A percentile compares a stretch with the other conserved stretches of the same genome.
Conservation (phyloP, 345 rosid species). For the Reutealis trisperma region DNA sequence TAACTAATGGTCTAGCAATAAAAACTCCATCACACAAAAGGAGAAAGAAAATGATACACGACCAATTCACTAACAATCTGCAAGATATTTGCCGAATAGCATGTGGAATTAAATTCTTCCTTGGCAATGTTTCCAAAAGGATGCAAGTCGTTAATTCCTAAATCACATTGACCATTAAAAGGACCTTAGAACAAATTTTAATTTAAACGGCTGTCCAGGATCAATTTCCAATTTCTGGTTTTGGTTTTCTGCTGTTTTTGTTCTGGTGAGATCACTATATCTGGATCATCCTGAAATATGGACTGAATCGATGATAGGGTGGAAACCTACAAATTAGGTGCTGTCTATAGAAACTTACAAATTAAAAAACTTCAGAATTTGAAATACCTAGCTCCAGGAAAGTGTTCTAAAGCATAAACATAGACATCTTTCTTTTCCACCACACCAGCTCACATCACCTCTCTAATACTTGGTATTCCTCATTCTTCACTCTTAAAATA, state of each 20-base stretch:
- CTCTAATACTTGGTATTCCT: neutral
- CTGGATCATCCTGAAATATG: neutral
- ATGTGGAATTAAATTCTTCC: too few species aligned
- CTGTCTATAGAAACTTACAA: neutral
- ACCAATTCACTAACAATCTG: too few species aligned
- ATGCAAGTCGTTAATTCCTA: neutral
- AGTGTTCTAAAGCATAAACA: neutral
- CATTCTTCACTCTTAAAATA: neutral
- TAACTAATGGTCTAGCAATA: neutral
- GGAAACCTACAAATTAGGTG: neutral
- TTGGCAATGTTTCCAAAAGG: neutral
- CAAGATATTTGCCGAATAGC: too few species aligned
- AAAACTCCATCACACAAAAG: neutral
- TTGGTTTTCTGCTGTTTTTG: too few species aligned
- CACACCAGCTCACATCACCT: neutral
- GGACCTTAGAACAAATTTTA: neutral
- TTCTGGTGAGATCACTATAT: too few species aligned
- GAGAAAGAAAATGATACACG: too few species aligned
- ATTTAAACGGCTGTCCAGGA: neutral
- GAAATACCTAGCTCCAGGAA: neutral
- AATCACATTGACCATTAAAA: neutral
- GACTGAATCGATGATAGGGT: neutral
- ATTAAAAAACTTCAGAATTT: neutral
- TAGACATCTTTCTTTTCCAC: neutral
- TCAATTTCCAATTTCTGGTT: neutral